Evolutionary conservation across 805 yeast species (phyloP), one percentile per base, ranked within the genome.

Genomic region (Myxozyma sirexii): DNA sequence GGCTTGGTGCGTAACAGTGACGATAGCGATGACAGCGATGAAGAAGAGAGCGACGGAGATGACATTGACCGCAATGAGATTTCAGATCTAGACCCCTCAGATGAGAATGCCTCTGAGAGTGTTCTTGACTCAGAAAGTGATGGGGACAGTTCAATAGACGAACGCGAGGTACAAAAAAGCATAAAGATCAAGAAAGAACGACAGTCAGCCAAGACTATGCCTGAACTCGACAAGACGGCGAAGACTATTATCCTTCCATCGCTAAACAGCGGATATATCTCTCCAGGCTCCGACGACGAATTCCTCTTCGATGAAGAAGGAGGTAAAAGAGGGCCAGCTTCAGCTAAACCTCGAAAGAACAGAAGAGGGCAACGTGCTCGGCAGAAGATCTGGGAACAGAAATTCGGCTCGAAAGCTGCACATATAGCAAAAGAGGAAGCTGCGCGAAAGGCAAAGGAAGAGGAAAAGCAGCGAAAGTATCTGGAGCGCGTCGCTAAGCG

Each of bases 311-410:
- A 70, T 2, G 76, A 76, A 56, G 74, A 79, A 68, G 78, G 74
- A 15, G 29, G 38, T 3, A 46, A 33, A 17, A 23, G 55, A 2
- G 39, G 46, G 63, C 65, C 17, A 7, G 60, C 53, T 2, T 62
- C 71, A 5, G 54, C 58, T 37, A 64, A 65, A 19, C 75, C 74
- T 62, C 82, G 93, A 64, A 90, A 91, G 68, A 94, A 94, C 73
- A 81, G 99, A 76, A 84, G 97, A 73, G 99, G 99, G 26, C 99
- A 94, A 77, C 81, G 98, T 61, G 99, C 97, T 0, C 85, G 99
- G 76, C 94, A 93, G 73, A 87, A 88, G 78, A 90, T 94, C 54
- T 94, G 98, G 98, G 99, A 91, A 71, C 77, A 82, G 75, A 93
- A 94, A 73, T 94, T 79, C 71, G 98, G 98, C 27, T 73, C 73